Evolutionary conservation across 768 basidiomycete species (phyloP), one percentile per base, ranked within the genome.

Genomic region (Rubroboletus pulcherrimus): DNA sequence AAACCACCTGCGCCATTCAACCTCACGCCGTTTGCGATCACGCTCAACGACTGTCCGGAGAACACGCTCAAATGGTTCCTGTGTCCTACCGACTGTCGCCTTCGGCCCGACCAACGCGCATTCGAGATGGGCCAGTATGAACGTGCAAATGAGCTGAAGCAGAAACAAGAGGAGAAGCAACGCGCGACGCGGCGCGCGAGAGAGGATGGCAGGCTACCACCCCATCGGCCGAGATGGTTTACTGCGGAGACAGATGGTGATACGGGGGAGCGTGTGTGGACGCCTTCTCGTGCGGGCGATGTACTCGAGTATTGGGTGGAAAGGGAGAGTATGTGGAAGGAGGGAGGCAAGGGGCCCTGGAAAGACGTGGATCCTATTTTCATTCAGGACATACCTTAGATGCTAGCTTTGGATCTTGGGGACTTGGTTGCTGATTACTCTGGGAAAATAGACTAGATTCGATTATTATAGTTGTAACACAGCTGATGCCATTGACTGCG

Each of bases 61-160:
- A 81, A 85, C 10, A 81, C 81, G 3, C 74, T 98, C 12, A 77
- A 77, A 54, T 84, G 85, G 5, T 91, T 82, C 68, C 61, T 98
- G 2, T 86, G 86, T 30, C 91, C 92, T 2, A 98, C 95, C 3
- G 95, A 98, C 71, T 98, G 94, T 67, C 83, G 96, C 4, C 72
- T 97, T 29, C 83, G 95, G 0, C 93, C 93, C 0, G 95, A 98
- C 68, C 94, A 97, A 69, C 81, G 95, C 29, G 93, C 95, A 26
- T 98, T 98, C 69, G 95, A 98, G 77, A 67, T 86, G 61, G 95
- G 93, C 41, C 78, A 81, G 66, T 95, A 93, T 63, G 93, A 90
- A 63, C 78, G 82, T 45, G 93, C 89, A 55, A 97, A 91, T 69
- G 82, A 78, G 54, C 76, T 90, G 66, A 98, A 93, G 76, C 75